These are phyloP conservation scores for Blakeslea trispora DNA, from an alignment of 371 early-diverging fungal genomes.

Conservation along the genomic window DNA sequence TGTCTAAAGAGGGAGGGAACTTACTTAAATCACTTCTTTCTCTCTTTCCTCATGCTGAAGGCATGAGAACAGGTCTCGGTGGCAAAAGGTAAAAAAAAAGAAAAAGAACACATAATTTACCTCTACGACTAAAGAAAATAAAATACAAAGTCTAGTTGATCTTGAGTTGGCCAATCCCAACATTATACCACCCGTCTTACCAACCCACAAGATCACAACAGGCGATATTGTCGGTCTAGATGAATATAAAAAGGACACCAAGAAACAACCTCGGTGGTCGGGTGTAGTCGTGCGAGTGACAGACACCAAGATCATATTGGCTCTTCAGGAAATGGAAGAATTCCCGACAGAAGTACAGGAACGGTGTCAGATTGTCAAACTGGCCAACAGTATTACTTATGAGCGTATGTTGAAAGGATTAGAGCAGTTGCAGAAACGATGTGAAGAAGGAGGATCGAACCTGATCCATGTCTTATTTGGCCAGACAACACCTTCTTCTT, in stretches of 20 bases:
- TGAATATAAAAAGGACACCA: slow-evolving; percentile 54
- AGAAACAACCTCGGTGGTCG: slow-evolving; percentile 29
- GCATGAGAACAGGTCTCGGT: slow-evolving; percentile 76
- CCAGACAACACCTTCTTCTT: slow-evolving; percentile 20
- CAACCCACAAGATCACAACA: slow-evolving; percentile 65
- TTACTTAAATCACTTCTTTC: neutral
- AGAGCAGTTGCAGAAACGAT: slow-evolving; percentile 24
- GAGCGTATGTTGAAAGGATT: slow-evolving; percentile 57
- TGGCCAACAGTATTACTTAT: slow-evolving; percentile 81
- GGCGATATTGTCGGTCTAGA: slow-evolving; percentile 81
- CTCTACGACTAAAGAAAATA: neutral
- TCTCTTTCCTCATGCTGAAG: too few species aligned
- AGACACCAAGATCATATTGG: slow-evolving; percentile 66
- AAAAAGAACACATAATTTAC: neutral
- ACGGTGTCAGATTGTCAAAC: slow-evolving; percentile 67
- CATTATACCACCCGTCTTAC: slow-evolving; percentile 56
- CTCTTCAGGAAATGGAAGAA: slow-evolving; percentile 58
- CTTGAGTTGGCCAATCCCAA: slow-evolving; percentile 61
- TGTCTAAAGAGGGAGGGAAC: too few species aligned
- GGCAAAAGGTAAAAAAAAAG: slow-evolving; percentile 60
- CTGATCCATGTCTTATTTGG: slow-evolving; percentile 36
- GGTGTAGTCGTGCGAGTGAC: slow-evolving; percentile 64
- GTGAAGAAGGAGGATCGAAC: slow-evolving; percentile 17
- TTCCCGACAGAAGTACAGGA: slow-evolving; percentile 69
- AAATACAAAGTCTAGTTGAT: slow-evolving; percentile 56